Evolutionary conservation across 768 basidiomycete species (phyloP).

Genomic region (Russula earlei): DNA sequence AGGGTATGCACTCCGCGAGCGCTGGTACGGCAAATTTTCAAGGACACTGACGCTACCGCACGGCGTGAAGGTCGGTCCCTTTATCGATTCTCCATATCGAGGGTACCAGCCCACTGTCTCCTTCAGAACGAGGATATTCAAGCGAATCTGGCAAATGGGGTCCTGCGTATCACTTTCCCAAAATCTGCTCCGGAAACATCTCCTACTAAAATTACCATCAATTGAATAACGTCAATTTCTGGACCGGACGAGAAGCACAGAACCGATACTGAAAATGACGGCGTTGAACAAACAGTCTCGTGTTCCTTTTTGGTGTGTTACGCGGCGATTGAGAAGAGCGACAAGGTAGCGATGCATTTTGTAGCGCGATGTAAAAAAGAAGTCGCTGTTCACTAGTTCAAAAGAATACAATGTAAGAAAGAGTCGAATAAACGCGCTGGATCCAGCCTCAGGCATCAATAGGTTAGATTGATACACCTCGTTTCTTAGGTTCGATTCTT

Average conservation of each 20-base stretch:
- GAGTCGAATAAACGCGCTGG: background rate
- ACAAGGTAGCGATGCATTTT: background rate
- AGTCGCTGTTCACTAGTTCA: too few species aligned
- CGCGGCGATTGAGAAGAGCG: background rate
- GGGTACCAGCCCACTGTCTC: too few species aligned
- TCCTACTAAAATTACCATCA: constrained; percentile 6
- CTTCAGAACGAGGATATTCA: constrained; percentile 24
- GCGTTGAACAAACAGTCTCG: background rate
- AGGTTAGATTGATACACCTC: background rate
- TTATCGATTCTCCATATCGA: background rate
- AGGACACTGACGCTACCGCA: constrained; percentile 21
- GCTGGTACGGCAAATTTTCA: constrained; percentile 25
- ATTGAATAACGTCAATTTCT: too few species aligned
- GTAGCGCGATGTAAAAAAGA: background rate
- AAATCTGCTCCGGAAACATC: constrained; percentile 12
- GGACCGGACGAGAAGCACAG: background rate
- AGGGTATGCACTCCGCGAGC: constrained; percentile 30
- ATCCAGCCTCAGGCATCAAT: background rate
- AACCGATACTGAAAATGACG: background rate
- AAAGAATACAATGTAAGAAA: background rate
- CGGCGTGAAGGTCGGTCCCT: constrained; percentile 18
- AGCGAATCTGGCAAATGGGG: constrained; percentile 26
- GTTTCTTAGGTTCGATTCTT: background rate
- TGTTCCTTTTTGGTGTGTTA: background rate
- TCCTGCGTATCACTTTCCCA: constrained; percentile 26